Conservation (phyloP, 2,329 filamentous ascomycete genomes). For the Aureobasidium subglaciale region DNA sequence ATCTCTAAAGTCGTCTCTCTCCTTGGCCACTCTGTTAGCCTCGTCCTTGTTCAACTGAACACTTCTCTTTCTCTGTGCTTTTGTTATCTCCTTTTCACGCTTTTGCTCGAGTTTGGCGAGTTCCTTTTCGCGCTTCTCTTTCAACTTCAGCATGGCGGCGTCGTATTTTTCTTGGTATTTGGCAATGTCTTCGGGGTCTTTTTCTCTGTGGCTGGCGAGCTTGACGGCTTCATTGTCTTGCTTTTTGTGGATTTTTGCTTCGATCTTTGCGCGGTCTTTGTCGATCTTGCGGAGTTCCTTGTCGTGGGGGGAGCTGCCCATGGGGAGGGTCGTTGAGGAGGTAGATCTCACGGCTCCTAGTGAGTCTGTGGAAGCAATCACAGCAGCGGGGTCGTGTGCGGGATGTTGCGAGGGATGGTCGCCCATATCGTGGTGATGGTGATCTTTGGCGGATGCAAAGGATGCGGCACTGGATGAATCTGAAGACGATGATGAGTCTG, state of each 20-base stretch:
- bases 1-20: conserved; percentile 39
- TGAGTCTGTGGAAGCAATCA: not conserved
- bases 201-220: conserved; percentile 30
- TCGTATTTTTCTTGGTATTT: conserved; percentile 62
- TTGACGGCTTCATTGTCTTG: conserved; percentile 46
- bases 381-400: not conserved
- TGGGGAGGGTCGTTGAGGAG: conserved; percentile 11
- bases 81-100: conserved; percentile 30
- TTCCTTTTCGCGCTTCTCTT: conserved; percentile 57
- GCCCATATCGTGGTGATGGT: not conserved
- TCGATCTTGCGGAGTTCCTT: conserved; percentile 60
- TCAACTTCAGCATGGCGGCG: conserved; percentile 56
- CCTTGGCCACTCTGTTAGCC: conserved; percentile 40
- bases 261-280: conserved; percentile 53
- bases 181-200: conserved; percentile 37
- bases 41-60: conserved; percentile 43
- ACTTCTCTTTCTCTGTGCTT: conserved; percentile 39
- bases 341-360: conserved; percentile 18
- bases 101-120: conserved; percentile 47
- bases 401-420: not conserved
- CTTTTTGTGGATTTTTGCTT: conserved; percentile 54
- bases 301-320: conserved; percentile 36
- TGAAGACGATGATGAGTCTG: conserved; percentile 14
- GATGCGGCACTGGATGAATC: conserved; percentile 4
- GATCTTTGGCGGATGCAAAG: conserved; percentile 25